A percentile compares a stretch with the other conserved stretches of the same genome.
Conservation (phyloP, 768 basidiomycete species). For the Tylopilus rubrobrunneus region DNA sequence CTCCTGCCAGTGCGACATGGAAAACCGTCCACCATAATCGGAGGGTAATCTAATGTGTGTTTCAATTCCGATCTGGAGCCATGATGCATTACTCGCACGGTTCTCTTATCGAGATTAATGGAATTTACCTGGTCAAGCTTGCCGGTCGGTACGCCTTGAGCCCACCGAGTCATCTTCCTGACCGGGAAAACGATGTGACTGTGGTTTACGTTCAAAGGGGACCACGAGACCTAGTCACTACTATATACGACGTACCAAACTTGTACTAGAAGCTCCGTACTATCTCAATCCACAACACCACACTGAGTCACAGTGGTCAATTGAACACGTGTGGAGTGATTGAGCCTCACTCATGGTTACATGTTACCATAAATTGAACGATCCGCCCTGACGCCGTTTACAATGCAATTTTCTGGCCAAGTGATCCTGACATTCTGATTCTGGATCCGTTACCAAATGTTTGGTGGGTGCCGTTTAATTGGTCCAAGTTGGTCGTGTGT, state of each 20-base stretch:
- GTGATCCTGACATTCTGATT: background rate
- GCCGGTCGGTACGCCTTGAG: background rate
- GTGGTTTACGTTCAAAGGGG: too few species aligned
- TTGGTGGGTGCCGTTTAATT: background rate
- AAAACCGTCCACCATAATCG: background rate
- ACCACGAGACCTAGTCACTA: too few species aligned
- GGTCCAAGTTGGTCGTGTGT: background rate
- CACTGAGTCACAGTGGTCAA: too few species aligned
- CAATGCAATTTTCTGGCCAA: background rate
- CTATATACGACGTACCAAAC: too few species aligned
- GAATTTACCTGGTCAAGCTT: background rate
- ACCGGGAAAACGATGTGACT: too few species aligned
- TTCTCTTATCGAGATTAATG: background rate
- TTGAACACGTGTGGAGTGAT: too few species aligned
- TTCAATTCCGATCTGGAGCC: background rate
- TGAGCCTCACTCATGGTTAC: too few species aligned
- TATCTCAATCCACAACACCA: too few species aligned
- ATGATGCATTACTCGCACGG: background rate
- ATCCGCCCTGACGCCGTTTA: background rate
- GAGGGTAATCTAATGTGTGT: background rate
- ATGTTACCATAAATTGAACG: too few species aligned
- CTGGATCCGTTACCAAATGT: background rate
- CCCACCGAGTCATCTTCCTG: too few species aligned
- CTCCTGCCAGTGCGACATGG: too few species aligned
- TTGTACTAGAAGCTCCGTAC: too few species aligned